phyloP scores from a whole-genome alignment of 2,329 filamentous ascomycete species.

The Cordyceps tenuipes region DNA sequence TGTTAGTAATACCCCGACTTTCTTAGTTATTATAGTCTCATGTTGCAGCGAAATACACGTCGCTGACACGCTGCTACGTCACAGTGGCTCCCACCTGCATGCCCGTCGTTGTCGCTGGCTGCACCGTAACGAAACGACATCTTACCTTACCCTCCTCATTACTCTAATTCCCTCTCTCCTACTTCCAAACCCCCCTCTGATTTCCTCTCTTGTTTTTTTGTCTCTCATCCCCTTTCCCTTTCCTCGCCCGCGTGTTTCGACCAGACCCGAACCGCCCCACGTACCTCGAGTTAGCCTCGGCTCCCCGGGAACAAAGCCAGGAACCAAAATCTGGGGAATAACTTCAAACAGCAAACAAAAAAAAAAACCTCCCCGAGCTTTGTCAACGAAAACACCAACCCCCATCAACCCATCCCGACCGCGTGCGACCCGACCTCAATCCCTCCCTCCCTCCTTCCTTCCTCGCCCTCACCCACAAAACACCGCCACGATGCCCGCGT shows the following conservation, averaged over 20 bases:
- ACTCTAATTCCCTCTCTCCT: neutral
- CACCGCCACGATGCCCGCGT: conserved; percentile 16
- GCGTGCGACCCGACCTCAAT: neutral
- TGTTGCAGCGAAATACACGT: neutral
- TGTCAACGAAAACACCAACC: neutral
- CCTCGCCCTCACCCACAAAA: neutral
- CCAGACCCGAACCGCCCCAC: neutral
- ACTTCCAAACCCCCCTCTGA: neutral
- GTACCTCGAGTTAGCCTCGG: neutral
- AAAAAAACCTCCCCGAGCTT: neutral
- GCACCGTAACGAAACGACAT: neutral
- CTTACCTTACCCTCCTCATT: conserved; percentile 10
- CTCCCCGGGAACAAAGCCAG: neutral
- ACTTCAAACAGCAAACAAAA: neutral
- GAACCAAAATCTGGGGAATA: neutral
- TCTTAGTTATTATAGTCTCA: neutral
- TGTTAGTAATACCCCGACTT: neutral
- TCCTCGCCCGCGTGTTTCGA: neutral
- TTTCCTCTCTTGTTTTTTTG: neutral
- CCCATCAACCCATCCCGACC: neutral
- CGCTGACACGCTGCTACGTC: conserved; percentile 3
- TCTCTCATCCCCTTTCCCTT: neutral
- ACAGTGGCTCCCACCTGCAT: neutral
- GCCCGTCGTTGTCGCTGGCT: conserved; percentile 1
- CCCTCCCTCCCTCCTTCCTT: no score